phyloP scores from a whole-genome alignment of 208 protist genomes.

The Trypanosoma scelopori region DNA sequence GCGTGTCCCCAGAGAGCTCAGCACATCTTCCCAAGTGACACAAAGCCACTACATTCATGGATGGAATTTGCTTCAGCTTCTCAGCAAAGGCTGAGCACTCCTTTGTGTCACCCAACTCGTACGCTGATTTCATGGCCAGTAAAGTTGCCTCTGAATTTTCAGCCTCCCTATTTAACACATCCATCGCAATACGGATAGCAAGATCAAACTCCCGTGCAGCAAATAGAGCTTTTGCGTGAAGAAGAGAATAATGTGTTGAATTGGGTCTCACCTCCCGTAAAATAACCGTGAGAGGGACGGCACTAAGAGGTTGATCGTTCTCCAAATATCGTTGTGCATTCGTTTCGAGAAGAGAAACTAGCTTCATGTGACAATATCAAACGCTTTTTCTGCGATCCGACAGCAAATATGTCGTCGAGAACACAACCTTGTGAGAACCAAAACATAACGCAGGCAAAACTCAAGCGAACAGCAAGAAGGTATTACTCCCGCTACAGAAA shows the following conservation, averaged over 20 bases:
- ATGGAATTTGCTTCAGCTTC: slow-evolving; percentile 19
- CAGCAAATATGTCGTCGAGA: too few relatives aligned
- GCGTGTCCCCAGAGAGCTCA: slow-evolving; percentile 59
- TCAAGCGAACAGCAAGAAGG: too few relatives aligned
- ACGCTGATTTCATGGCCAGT: slow-evolving; percentile 66
- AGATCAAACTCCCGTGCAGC: slow-evolving; percentile 67
- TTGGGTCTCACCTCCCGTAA: slow-evolving; percentile 45
- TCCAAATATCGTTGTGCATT: slow-evolving; percentile 41
- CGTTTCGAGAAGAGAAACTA: slow-evolving; percentile 20
- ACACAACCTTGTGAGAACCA: too few relatives aligned
- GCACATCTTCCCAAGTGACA: slow-evolving; percentile 76
- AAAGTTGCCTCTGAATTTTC: slow-evolving; percentile 36
- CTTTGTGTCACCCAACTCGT: slow-evolving; percentile 71
- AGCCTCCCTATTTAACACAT: slow-evolving; percentile 25
- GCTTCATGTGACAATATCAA: slow-evolving; percentile 22
- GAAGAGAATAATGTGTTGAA: slow-evolving; percentile 31
- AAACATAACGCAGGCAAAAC: too few relatives aligned
- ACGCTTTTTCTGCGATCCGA: too few relatives aligned
- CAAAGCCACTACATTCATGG: slow-evolving; percentile 50
- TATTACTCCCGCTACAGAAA: too few relatives aligned
- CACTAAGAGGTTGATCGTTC: slow-evolving; percentile 60
- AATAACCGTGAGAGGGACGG: slow-evolving; percentile 64
- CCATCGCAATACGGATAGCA: slow-evolving; percentile 43
- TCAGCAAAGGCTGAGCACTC: slow-evolving; percentile 45
- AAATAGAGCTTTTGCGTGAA: slow-evolving; percentile 58